phyloP scores from a whole-genome alignment of 345 rosid genomes.

The Lepidium sativum region DNA sequence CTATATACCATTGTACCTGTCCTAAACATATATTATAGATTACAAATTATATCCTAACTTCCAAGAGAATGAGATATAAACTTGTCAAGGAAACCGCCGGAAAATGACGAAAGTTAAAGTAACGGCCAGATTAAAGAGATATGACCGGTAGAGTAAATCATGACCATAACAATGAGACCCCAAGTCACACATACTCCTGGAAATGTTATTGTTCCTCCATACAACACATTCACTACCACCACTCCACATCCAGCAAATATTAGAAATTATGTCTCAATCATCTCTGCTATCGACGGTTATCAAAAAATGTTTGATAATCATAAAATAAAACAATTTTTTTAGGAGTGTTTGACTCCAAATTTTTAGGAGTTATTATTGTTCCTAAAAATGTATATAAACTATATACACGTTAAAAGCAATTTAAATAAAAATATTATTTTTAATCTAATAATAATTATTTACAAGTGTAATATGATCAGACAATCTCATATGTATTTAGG shows the following conservation, averaged over 20 bases:
- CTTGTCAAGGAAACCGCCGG: slow-evolving; percentile 47
- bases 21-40: neutral
- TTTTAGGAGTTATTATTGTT: no score
- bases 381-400: no score
- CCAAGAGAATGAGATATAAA: neutral
- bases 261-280: slow-evolving; percentile 59
- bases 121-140: slow-evolving; percentile 76
- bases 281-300: slow-evolving; percentile 58
- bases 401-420: no score
- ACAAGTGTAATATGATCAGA: no score
- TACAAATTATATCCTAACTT: neutral
- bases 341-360: no score
- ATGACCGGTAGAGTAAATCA: slow-evolving; percentile 64
- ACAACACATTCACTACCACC: slow-evolving; percentile 54
- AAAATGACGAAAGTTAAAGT: slow-evolving; percentile 54
- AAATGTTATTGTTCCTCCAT: slow-evolving; percentile 44
- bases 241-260: slow-evolving; percentile 70
- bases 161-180: slow-evolving; percentile 71
- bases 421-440: no score
- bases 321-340: no score
- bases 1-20: slow-evolving; percentile 47
- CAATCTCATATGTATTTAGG: no score
- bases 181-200: slow-evolving; percentile 60
- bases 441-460: no score
- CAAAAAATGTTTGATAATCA: no score